phyloP scores from a whole-genome alignment of 2,329 filamentous ascomycete genomes.

The Claviceps sp. region DNA sequence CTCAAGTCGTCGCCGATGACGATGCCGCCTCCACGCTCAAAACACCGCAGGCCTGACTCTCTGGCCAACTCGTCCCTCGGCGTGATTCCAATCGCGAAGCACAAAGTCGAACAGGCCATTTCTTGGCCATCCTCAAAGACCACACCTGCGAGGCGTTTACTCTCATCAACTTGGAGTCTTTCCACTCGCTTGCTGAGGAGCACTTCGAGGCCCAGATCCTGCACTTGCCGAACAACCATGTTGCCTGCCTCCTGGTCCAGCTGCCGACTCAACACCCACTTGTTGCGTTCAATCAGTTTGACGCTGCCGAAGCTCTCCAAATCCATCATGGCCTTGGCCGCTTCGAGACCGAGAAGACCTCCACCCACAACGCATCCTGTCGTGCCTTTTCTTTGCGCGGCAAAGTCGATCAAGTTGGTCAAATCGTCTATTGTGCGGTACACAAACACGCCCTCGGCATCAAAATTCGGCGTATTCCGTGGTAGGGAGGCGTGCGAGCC shows the following conservation, averaged over 20 bases:
- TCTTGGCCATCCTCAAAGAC: conserved; percentile 69
- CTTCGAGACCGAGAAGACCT: conserved; percentile 73
- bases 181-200: conserved; percentile 64
- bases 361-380: conserved; percentile 71
- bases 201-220: conserved; percentile 65
- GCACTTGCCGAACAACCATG: conserved; percentile 73
- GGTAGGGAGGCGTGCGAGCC: conserved; percentile 74
- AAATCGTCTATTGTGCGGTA: conserved; percentile 79
- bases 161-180: conserved; percentile 52
- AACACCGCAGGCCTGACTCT: conserved; percentile 56
- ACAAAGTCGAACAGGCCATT: conserved; percentile 68
- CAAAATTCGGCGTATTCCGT: conserved; percentile 56
- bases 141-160: conserved; percentile 58
- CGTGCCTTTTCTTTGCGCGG: conserved; percentile 50
- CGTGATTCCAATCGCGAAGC: conserved; percentile 80
- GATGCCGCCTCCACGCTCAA: conserved; percentile 62
- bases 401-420: conserved; percentile 61
- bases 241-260: conserved; percentile 68
- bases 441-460: conserved; percentile 75
- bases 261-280: conserved; percentile 73
- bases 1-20: conserved; percentile 53
- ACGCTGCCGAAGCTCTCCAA: conserved; percentile 61
- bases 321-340: conserved; percentile 85
- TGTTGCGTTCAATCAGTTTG: conserved; percentile 67
- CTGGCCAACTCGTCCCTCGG: conserved; percentile 66